Evolutionary conservation across 2,329 filamentous ascomycete genomes (phyloP), one percentile per base, ranked within the genome.

Genomic region (Elsinoe ampelina): DNA sequence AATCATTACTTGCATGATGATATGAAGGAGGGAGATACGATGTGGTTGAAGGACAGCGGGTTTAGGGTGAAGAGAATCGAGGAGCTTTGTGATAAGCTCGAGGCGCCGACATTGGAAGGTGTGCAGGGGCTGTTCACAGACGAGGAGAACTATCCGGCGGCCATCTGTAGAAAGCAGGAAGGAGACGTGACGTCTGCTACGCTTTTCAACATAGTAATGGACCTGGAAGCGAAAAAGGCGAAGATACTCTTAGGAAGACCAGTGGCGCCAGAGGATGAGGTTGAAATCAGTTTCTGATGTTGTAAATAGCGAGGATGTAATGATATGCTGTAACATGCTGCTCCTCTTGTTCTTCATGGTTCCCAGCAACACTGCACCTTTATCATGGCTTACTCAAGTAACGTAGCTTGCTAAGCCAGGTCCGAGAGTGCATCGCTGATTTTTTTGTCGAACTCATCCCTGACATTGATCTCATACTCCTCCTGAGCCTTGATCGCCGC

Each of bases 1-100:
- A 77, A 77, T 54, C 74, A 77, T 51, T 68, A 72, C 15, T 57
- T 77, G 8, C 54, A 63, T 0, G 63, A 68, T n/a, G 73, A 76
- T 50, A 60, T 62, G 0, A 62, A 60, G 1, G 67, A 69, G 0
- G 59, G 61, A 1, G 75, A 76, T 60, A 71, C 68, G 3, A 64
- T 71, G 12, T 75, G 72, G 70, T 60, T 75, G 48, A 64, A 66
- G n/a, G 73, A 76, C 60, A 74, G 72, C 17, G 59, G 63, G 1
- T 63, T 63, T 13, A 63, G 74, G 8, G 61, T 73, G 4, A 56
- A 61, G 15, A 68, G 71, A 2, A 75, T 76, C 63, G 63, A 66
- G 50, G 64, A 68, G 52, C 68, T 67, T 13, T 59, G 60, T 20
- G 51, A 60, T 38, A 54, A 55, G 32, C 19, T 67, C 3, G 55